phyloP scores from a whole-genome alignment of 2,329 filamentous ascomycete genomes.

The Fusarium sp. region DNA sequence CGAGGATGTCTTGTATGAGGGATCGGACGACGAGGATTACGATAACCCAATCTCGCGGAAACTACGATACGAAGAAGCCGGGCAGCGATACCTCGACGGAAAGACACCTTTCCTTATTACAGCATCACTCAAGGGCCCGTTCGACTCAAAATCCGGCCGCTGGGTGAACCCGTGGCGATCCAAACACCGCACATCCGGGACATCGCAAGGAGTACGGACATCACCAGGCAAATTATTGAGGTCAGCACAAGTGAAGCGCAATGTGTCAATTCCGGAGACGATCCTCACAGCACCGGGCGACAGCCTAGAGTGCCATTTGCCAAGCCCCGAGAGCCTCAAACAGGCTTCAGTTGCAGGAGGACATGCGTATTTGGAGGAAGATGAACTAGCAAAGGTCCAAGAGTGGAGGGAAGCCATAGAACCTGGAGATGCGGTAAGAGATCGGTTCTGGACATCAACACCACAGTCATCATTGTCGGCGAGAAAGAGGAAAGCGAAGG shows the following conservation, averaged over 20 bases:
- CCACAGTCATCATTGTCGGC: slow-evolving; percentile 27
- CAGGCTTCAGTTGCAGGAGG: slow-evolving; percentile 44
- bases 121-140: slow-evolving; percentile 71
- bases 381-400: slow-evolving; percentile 49
- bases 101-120: slow-evolving; percentile 68
- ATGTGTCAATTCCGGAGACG: slow-evolving; percentile 32
- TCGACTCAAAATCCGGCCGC: slow-evolving; percentile 52
- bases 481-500: slow-evolving; percentile 42
- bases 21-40: slow-evolving; percentile 70
- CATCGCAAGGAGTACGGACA: slow-evolving; percentile 14
- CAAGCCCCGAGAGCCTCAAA: slow-evolving; percentile 55
- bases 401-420: slow-evolving; percentile 49
- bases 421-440: slow-evolving; percentile 13
- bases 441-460: slow-evolving; percentile 39
- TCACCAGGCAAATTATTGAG: slow-evolving; percentile 33
- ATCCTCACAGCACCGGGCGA: slow-evolving; percentile 18
- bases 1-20: slow-evolving; percentile 64
- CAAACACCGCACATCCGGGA: slow-evolving; percentile 39
- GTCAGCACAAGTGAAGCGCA: slow-evolving; percentile 25
- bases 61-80: slow-evolving; percentile 69
- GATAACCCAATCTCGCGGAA: slow-evolving; percentile 59
- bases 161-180: slow-evolving; percentile 53
- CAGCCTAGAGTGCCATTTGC: slow-evolving; percentile 54
- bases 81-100: slow-evolving; percentile 68
- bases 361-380: slow-evolving; percentile 47